Percentiles rank a stretch among this genome's conserved stretches.
Conservation (phyloP, 2,329 filamentous ascomycete genomes). For the Chlorencoelia australis region DNA sequence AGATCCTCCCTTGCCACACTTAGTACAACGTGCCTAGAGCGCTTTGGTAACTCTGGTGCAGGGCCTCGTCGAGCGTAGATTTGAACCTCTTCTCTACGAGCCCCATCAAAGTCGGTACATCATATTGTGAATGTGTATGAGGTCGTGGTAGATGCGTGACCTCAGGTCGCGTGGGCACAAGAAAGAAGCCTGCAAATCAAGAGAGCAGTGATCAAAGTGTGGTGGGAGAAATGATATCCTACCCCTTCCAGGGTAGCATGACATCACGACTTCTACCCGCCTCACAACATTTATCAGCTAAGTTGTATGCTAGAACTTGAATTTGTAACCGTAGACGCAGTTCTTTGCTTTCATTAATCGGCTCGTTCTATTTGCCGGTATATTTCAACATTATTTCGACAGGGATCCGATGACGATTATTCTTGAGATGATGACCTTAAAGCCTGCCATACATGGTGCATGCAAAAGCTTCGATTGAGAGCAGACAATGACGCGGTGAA, state of each 20-base stretch:
- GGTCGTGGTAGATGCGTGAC: too few species aligned
- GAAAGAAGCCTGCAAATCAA: too few species aligned
- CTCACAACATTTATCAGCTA: constrained; percentile 14
- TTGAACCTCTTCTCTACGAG: constrained; percentile 9
- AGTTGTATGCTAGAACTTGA: constrained; percentile 9
- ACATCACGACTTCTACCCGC: too few species aligned
- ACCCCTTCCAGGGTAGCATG: too few species aligned
- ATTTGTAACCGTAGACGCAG: constrained; percentile 1
- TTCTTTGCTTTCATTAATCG: constrained; percentile 6
- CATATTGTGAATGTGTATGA: too few species aligned
- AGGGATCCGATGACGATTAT: constrained; percentile 1
- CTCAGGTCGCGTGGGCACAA: too few species aligned
- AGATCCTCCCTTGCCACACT: not conserved
- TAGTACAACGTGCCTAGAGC: not conserved
- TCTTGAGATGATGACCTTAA: constrained; percentile 8
- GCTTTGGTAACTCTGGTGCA: not conserved
- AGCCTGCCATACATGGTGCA: constrained; percentile 9
- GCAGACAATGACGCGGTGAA: constrained; percentile 13
- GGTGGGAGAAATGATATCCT: too few species aligned
- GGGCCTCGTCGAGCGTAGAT: constrained; percentile 4
- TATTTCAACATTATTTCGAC: constrained; percentile 13
- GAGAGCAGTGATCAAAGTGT: too few species aligned
- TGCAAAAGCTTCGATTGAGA: constrained; percentile 10
- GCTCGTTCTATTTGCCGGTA: constrained; percentile 10
- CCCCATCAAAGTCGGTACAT: constrained; percentile 10